These are phyloP conservation scores for Ascoidea asiatica DNA, from an alignment of 805 yeast species.

Conservation along the genomic window DNA sequence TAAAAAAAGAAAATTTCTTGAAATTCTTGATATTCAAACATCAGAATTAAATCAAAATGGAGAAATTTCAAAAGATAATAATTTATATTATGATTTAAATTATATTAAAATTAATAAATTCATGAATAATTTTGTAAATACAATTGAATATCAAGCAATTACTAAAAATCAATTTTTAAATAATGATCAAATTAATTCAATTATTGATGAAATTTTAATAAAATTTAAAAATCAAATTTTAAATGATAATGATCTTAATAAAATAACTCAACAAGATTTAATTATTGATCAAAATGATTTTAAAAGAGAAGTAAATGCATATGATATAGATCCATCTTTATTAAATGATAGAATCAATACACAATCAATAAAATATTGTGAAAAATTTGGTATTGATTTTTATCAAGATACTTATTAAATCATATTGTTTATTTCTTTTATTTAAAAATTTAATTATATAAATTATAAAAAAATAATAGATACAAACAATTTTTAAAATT, in stretches of 20 bases:
- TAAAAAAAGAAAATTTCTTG: constrained; percentile 47
- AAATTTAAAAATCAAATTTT: neutral
- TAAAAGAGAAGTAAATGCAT: constrained; percentile 3
- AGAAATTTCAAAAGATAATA: neutral
- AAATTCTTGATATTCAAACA: constrained; percentile 30
- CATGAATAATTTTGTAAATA: constrained; percentile 17
- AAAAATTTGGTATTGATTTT: constrained; percentile 7
- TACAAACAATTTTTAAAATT: too few relatives aligned
- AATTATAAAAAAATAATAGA: too few relatives aligned
- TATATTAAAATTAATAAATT: constrained; percentile 23
- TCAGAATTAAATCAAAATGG: constrained; percentile 9
- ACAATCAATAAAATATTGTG: constrained; percentile 23
- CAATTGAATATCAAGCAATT: constrained; percentile 6
- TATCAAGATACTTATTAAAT: neutral
- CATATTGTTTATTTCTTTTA: neutral
- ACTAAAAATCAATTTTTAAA: constrained; percentile 7
- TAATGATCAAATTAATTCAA: constrained; percentile 6
- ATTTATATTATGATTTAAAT: constrained; percentile 19
- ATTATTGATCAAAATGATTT: constrained; percentile 12
- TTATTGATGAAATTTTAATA: neutral
- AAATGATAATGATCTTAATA: neutral
- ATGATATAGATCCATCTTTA: constrained; percentile 9
- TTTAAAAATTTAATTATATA: too few relatives aligned
- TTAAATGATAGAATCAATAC: constrained; percentile 22
- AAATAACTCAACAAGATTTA: neutral